A percentile compares a stretch with the other conserved stretches of the same genome.
Evolutionary conservation across 2,329 filamentous ascomycete genomes (phyloP).

Genomic region (Dothistroma pini): DNA sequence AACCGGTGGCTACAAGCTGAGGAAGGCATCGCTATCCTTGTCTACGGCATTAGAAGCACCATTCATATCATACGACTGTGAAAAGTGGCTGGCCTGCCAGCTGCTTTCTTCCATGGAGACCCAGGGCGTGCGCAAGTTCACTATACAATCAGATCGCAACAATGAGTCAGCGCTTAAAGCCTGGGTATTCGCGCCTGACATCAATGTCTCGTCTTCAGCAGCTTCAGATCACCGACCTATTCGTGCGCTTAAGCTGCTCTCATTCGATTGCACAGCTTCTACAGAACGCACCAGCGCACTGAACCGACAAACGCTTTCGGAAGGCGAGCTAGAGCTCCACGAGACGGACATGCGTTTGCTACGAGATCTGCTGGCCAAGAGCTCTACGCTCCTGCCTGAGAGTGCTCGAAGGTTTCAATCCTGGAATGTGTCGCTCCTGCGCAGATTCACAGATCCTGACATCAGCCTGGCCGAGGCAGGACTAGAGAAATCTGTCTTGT

Average conservation of each 20-base stretch:
- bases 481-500: not conserved
- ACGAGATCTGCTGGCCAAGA: conserved; percentile 36
- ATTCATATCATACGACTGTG: conserved; percentile 17
- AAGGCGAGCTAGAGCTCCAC: conserved; percentile 31
- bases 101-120: conserved; percentile 55
- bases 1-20: conserved; percentile 41
- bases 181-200: conserved; percentile 60
- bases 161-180: conserved; percentile 30
- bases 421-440: conserved; percentile 24
- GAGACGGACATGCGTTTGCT: conserved; percentile 39
- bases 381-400: conserved; percentile 26
- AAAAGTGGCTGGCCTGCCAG: conserved; percentile 52
- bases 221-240: conserved; percentile 35
- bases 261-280: conserved; percentile 29
- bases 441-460: conserved; percentile 17
- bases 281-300: conserved; percentile 11
- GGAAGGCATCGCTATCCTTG: conserved; percentile 29
- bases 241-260: conserved; percentile 58
- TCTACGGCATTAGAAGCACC: conserved; percentile 10
- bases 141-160: conserved; percentile 51
- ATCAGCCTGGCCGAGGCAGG: not conserved
- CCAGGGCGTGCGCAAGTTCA: conserved; percentile 54
- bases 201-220: conserved; percentile 52
- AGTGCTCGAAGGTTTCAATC: conserved; percentile 21
- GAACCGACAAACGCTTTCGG: conserved; percentile 20